A percentile compares a stretch with the other conserved stretches of the same genome.
phyloP scores from a whole-genome alignment of 805 yeast species.

The Sugiyamaella boreocaroliniensis region DNA sequence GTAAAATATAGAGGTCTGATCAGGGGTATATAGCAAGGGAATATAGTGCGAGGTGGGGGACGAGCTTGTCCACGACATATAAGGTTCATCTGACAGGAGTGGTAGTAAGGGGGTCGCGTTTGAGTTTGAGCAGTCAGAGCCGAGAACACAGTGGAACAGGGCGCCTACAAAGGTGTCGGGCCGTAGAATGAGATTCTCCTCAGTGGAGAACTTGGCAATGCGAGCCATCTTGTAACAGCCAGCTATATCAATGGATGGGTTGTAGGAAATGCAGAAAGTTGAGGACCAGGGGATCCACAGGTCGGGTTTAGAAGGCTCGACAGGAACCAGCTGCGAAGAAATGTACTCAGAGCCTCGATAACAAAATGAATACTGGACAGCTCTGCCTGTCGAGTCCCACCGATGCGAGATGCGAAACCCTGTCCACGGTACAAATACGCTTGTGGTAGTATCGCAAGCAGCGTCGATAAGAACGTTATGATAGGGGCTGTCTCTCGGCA shows the following conservation, averaged over 20 bases:
- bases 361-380: constrained; percentile 6
- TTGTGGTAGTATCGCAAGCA: constrained; percentile 16
- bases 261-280: constrained; percentile 10
- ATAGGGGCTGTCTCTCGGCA: constrained; percentile 11
- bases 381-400: background rate
- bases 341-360: constrained; percentile 12
- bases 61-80: constrained; percentile 24
- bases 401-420: constrained; percentile 17
- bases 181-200: constrained; percentile 41
- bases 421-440: constrained; percentile 19
- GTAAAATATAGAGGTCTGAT: constrained; percentile 25
- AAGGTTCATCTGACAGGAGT: constrained; percentile 42
- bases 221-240: constrained; percentile 53
- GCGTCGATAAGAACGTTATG: constrained; percentile 11
- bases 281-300: constrained; percentile 13
- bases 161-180: constrained; percentile 63
- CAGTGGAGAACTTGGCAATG: constrained; percentile 44
- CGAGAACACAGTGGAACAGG: constrained; percentile 39
- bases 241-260: constrained; percentile 1
- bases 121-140: constrained; percentile 8
- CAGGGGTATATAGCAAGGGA: constrained; percentile 50
- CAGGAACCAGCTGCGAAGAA: background rate
- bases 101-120: constrained; percentile 42
- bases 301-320: background rate
- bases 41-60: constrained; percentile 40